Base-by-base conservation (phyloP, 164 flowering plant genomes). In the Nelumbo lutea region DNA sequence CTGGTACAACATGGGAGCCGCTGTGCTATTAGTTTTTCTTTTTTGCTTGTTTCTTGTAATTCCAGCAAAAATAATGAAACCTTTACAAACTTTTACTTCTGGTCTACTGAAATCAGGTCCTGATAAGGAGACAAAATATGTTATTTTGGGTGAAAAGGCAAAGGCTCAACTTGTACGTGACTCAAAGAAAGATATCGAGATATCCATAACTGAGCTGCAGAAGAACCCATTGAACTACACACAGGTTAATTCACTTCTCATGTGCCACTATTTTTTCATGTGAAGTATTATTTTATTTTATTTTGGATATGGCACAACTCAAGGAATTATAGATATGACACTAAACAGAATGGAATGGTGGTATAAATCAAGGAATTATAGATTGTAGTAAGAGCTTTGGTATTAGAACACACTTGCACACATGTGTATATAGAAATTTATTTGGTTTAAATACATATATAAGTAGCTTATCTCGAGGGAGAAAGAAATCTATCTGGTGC, bases 121-220 rank as follows among this genome's bases (percentile, higher is more conserved):
- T 76, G 98, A 91, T 8, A 87, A 87, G 69, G 97, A 90, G 76
- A 61, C 72, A 15, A 90, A 84, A 53, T 94, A 90, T 77, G 95
- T 94, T 43, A 58, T 94, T 59, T 51, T 94, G 84, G 98, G 97
- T 64, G 97, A 91, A 63, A 94, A 94, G 82, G 98, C 96, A 42
- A 94, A 90, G 77, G 96, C 88, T 63, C 91, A 86, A 72, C 78
- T 91, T 66, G 61, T 89, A 4, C 96, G 98, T 73, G 98, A 91
- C 78, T 94, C 98, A 45, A 90, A 77, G 86, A 82, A 90, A 64
- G 68, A 87, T 73, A 94, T 91, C 73, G 88, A 78, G 69, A 11
- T 94, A 15, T 47, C 67, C 62, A 65, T 94, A 42, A 82, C 93
- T 9, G 98, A 94, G 76, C 62, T 94, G 87, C 97, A 90, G 83